Evolutionary conservation across 257 asterid species (phyloP).

Genomic region (Primulina huaijiensis): DNA sequence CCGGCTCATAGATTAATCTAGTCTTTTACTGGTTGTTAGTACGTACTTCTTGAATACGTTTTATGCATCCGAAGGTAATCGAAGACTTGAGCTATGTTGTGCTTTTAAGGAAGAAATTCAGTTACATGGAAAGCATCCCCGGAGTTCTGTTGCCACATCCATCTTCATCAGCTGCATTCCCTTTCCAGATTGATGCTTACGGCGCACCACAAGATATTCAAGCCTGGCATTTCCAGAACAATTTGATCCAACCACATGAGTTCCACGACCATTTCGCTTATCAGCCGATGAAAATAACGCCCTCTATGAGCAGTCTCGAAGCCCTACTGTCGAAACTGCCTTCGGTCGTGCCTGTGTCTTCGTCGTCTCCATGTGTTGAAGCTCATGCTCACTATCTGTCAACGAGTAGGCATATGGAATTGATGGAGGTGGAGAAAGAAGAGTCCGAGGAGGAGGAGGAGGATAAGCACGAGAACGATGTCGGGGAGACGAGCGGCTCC

Average conservation of each 20-base stretch:
- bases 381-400: constrained; percentile 37
- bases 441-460: constrained; percentile 57
- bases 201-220: constrained; percentile 31
- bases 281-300: constrained; percentile 60
- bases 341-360: constrained; percentile 52
- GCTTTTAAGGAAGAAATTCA: constrained; percentile 76
- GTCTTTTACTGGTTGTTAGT: background rate
- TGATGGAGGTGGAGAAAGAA: constrained; percentile 50
- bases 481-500: constrained; percentile 44
- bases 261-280: constrained; percentile 38
- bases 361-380: constrained; percentile 32
- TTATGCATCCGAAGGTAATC: constrained; percentile 45
- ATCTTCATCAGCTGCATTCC: constrained; percentile 68
- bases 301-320: constrained; percentile 96
- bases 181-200: constrained; percentile 46
- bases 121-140: constrained; percentile 95
- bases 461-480: constrained; percentile 29
- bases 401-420: constrained; percentile 31
- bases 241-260: constrained; percentile 29
- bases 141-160: constrained; percentile 95
- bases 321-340: constrained; percentile 94
- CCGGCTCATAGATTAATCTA: background rate
- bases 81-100: constrained; percentile 94
- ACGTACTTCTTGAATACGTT: background rate
- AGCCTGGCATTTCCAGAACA: constrained; percentile 54